Conservation (phyloP, 805 yeast species). For the Candida ponderosae region DNA sequence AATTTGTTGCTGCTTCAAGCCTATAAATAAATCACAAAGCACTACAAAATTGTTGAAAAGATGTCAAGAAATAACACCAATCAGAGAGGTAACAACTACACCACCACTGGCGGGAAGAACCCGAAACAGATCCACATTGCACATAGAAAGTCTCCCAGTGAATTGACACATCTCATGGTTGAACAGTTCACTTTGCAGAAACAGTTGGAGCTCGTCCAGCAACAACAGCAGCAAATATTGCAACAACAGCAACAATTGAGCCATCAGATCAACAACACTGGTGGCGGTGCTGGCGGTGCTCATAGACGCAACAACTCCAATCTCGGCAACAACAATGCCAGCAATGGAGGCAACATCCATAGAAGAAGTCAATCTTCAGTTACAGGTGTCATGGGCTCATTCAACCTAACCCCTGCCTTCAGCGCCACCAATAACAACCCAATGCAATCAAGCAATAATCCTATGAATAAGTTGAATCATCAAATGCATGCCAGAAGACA, state of each 20-base stretch:
- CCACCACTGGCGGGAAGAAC: slow-evolving; percentile 30
- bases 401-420: slow-evolving; percentile 11
- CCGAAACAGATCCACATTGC: slow-evolving; percentile 81
- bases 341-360: slow-evolving; percentile 23
- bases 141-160: slow-evolving; percentile 95
- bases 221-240: slow-evolving; percentile 81
- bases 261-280: slow-evolving; percentile 19
- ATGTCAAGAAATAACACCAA: slow-evolving; percentile 11
- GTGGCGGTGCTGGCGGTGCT: slow-evolving; percentile 4
- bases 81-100: slow-evolving; percentile 10
- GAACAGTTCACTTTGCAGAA: slow-evolving; percentile 86
- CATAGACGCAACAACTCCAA: slow-evolving; percentile 6
- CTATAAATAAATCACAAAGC: no score
- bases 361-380: slow-evolving; percentile 40
- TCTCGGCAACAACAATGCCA: slow-evolving; percentile 1
- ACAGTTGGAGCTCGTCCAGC: slow-evolving; percentile 86
- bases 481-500: slow-evolving; percentile 85
- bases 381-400: slow-evolving; percentile 26
- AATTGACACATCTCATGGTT: slow-evolving; percentile 85
- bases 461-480: slow-evolving; percentile 17
- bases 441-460: slow-evolving; percentile 8
- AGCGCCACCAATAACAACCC: background rate
- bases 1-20: no score
- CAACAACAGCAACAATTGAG: slow-evolving; percentile 22
- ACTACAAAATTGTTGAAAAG: no score